These are phyloP conservation scores for Orbilia brochopaga DNA, from an alignment of 2,329 filamentous ascomycete species.

Conservation along the genomic window DNA sequence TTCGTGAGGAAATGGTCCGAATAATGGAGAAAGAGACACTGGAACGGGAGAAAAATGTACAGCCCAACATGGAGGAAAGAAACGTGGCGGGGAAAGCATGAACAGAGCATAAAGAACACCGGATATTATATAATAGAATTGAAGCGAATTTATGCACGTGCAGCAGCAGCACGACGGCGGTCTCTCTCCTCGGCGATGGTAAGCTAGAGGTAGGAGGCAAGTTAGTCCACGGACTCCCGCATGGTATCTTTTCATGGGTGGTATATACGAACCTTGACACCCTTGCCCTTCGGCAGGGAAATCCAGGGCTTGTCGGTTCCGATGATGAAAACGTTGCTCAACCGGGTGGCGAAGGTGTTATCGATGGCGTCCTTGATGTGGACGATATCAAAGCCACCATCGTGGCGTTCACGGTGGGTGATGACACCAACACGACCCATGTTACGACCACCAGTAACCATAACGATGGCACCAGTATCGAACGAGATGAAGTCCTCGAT, in stretches of 20 bases:
- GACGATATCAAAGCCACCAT: conserved; percentile 99
- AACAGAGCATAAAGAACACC: conserved; percentile 48
- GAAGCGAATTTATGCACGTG: conserved; percentile 54
- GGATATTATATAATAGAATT: conserved; percentile 45
- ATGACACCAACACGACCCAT: conserved; percentile 99
- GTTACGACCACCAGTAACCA: conserved; percentile 99
- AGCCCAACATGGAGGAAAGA: conserved; percentile 49
- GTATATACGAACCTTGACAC: conserved; percentile 75
- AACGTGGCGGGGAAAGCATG: conserved; percentile 34
- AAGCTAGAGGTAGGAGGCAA: conserved; percentile 65
- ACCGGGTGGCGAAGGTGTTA: conserved; percentile 99
- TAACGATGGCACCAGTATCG: conserved; percentile 96
- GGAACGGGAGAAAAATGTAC: conserved; percentile 45
- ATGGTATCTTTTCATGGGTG: background rate
- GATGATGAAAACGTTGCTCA: conserved; percentile 99
- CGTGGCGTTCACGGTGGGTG: conserved; percentile 99
- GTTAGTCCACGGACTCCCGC: conserved; percentile 24
- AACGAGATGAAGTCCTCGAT: conserved; percentile 98
- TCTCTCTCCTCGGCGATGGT: conserved; percentile 99
- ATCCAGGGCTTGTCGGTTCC: conserved; percentile 99
- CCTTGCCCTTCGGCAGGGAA: conserved; percentile 99
- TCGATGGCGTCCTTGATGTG: conserved; percentile 99
- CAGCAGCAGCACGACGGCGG: conserved; percentile 75
- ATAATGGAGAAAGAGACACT: conserved; percentile 34
- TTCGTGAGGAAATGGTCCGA: conserved; percentile 44